Base-by-base conservation (phyloP, 2,329 filamentous ascomycete species). In the Trichoderma atroviride region DNA sequence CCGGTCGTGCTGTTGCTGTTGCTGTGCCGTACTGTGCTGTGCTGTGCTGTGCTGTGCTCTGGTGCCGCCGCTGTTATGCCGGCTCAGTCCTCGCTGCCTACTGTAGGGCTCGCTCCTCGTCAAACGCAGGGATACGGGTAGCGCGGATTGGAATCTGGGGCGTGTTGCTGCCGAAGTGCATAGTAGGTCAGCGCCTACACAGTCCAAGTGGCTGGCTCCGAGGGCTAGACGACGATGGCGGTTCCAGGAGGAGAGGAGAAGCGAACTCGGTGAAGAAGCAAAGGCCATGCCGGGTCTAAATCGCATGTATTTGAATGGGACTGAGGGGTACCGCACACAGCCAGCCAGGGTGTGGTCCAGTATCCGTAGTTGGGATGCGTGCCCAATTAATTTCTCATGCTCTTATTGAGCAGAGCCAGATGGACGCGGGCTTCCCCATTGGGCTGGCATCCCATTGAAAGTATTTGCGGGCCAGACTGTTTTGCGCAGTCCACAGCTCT, bases 261-360 rank as follows among this genome's bases (percentile, higher is more conserved):
- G 78, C 77, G 76, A 47, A 79, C 78, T 80, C 80, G 80, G 79
- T 81, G 79, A 81, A 76, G 74, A 78, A 73, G 74, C 74, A 74
- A 72, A 79, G 71, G 74, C 75, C 76, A 77, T 75, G 74, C 75
- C 74, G 76, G 78, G 80, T 77, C 78, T 81, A 78, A 78, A 79
- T 77, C 80, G 78, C 80, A 79, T 80, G 57, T 69, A 62, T 69
- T 69, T 69, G 52, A 62, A 47, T 52, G 57, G 33, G 78, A 80
- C 78, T 80, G 79, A 81, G 79, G 79, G 79, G 79, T 80, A 80
- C 76, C 35, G 52, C 50, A 24, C 29, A 40, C 47, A 53, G 50
- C 60, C 64, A 64, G 55, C 60, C 64, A 64, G 55, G 69, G 69
- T 60, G 69, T 59, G 58, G 58, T 62, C 40, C 5, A 29, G 24